A percentile compares a stretch with the other conserved stretches of the same genome.
Evolutionary conservation across 2,329 filamentous ascomycete genomes (phyloP).

Genomic region (Chaetomium sp.): DNA sequence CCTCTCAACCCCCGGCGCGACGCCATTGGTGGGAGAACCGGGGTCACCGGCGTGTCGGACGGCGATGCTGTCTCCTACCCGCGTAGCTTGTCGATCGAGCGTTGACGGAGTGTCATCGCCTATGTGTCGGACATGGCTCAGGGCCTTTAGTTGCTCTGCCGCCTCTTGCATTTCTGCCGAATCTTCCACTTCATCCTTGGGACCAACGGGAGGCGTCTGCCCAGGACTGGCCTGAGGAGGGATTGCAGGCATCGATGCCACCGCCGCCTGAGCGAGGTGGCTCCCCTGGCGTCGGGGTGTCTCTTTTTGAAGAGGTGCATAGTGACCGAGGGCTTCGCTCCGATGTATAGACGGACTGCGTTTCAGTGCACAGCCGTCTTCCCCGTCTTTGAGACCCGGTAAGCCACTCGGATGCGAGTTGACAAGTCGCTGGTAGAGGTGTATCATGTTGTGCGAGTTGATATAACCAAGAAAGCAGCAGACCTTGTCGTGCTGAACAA

Average conservation of each 20-base stretch:
- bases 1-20: constrained; percentile 48
- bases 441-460: constrained; percentile 68
- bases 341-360: constrained; percentile 39
- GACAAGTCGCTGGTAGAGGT: constrained; percentile 62
- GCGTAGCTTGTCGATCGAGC: constrained; percentile 40
- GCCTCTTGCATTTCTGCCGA: constrained; percentile 71
- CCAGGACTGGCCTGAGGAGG: constrained; percentile 28
- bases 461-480: constrained; percentile 67
- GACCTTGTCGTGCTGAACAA: constrained; percentile 67
- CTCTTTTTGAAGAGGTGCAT: constrained; percentile 30
- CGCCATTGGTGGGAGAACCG: constrained; percentile 45
- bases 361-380: constrained; percentile 56
- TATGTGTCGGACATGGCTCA: constrained; percentile 63
- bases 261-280: constrained; percentile 11
- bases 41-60: constrained; percentile 45
- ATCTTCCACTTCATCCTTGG: constrained; percentile 58
- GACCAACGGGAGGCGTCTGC: constrained; percentile 41
- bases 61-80: constrained; percentile 37
- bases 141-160: constrained; percentile 65
- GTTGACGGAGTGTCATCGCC: constrained; percentile 48
- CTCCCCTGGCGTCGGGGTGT: constrained; percentile 32
- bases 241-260: constrained; percentile 20
- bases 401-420: constrained; percentile 48
- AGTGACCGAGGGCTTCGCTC: constrained; percentile 30
- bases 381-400: constrained; percentile 53